Evolutionary conservation across 306 rosid species (phyloP), one percentile per base, ranked within the genome.

Genomic region (Dicorynia guianensis): DNA sequence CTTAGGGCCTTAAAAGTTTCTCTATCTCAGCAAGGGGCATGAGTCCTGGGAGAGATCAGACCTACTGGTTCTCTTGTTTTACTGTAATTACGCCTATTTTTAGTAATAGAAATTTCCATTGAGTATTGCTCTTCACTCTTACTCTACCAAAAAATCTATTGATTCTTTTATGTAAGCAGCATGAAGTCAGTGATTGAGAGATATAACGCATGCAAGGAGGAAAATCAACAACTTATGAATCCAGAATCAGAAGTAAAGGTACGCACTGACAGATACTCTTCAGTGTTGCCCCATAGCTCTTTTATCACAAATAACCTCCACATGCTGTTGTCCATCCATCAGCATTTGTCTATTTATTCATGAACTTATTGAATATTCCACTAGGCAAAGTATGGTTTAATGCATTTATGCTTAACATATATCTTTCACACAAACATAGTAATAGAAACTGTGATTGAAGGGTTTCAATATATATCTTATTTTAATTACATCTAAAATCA

Each of bases 211-310:
- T 20, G 71, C 52, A 85, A 80, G 66, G 91, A 80, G 60, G 87
- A 68, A 57, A 53, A 77, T 43, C 76, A 80, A 63, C 76, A 70
- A 48, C 71, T 82, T 44, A 48, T 52, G 60, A 80, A 80, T 75
- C 81, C 82, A 19, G 81, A 67, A 50, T 77, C 84, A 57, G 89
- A 85, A 53, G 69, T 80, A 47, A 82, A 80, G 85, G 91, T 87
- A 71, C 30, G 19, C 19, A 49, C 56, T 15, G 38, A 63, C 9
- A 54, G 17, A 44, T 63, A 44, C 4, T 19, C 33, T 75, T 57
- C 47, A 54, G 9, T 25, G 8, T 19, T 50, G 11, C 52, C 63
- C 55, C 53, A 19, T 49, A 42, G 1, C 49, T 18, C 49, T 60
- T 50, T 34, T 9, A 44, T 20, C 57, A 38, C 71, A 50, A 63